A percentile compares a stretch with the other conserved stretches of the same genome.
Conservation (phyloP, 345 rosid species). For the Gossypium thurberi region DNA sequence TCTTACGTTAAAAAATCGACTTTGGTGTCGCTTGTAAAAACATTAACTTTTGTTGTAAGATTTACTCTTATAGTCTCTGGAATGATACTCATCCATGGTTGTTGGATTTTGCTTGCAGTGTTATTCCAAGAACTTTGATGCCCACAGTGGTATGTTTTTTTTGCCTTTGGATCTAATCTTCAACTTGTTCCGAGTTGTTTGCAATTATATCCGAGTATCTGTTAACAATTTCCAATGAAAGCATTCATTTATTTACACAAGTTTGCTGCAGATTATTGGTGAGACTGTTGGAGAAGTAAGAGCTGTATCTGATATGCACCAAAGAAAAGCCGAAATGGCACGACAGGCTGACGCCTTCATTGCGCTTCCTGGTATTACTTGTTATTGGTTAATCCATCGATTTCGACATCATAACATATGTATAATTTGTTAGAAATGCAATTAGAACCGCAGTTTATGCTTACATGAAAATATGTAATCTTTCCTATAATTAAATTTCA, state of each 20-base stretch:
- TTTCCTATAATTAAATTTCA: slow-evolving; percentile 10
- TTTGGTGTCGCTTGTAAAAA: neutral
- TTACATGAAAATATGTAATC: neutral
- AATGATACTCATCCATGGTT: neutral
- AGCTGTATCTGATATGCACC: slow-evolving; percentile 91
- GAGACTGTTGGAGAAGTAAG: slow-evolving; percentile 82
- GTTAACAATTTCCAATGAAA: neutral
- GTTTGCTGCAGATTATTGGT: slow-evolving; percentile 56
- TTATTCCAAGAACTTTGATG: slow-evolving; percentile 78
- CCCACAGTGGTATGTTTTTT: slow-evolving; percentile 62
- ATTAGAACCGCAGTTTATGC: neutral
- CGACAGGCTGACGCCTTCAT: slow-evolving; percentile 96
- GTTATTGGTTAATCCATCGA: neutral
- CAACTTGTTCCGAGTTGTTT: slow-evolving; percentile 6
- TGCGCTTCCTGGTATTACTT: slow-evolving; percentile 72
- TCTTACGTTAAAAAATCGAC: neutral
- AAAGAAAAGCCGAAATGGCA: slow-evolving; percentile 94
- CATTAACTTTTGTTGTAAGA: neutral
- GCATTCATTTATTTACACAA: neutral
- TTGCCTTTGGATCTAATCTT: neutral
- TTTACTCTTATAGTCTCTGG: neutral
- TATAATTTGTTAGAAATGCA: neutral
- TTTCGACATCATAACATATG: neutral
- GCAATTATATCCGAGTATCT: neutral
- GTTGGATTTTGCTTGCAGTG: slow-evolving; percentile 54